Evolutionary conservation across 805 yeast species (phyloP).

Genomic region (Nakazawaea populi): DNA sequence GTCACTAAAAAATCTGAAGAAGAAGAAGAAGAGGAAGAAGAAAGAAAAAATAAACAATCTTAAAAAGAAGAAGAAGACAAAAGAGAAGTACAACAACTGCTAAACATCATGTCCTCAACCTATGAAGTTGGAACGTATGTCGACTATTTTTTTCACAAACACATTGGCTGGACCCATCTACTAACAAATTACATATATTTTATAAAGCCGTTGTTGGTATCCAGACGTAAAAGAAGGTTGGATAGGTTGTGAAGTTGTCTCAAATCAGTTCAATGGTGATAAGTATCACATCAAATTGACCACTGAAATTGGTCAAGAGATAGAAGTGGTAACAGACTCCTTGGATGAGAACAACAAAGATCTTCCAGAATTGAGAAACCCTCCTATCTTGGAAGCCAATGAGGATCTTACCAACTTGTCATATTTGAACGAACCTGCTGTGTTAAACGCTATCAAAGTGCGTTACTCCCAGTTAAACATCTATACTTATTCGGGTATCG

Average conservation of each 20-base stretch:
- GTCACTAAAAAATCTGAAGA: too few relatives aligned
- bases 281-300: slow-evolving; percentile 46
- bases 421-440: slow-evolving; percentile 94
- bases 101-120: slow-evolving; percentile 27
- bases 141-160: background rate
- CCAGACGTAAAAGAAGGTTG: slow-evolving; percentile 72
- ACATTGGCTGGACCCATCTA: too few relatives aligned
- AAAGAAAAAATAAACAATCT: slow-evolving; percentile 15
- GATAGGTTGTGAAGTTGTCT: slow-evolving; percentile 61
- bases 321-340: slow-evolving; percentile 41
- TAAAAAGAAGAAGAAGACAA: slow-evolving; percentile 14
- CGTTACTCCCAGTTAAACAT: slow-evolving; percentile 87
- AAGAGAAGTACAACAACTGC: background rate
- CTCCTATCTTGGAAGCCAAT: slow-evolving; percentile 86
- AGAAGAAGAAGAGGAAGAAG: slow-evolving; percentile 2
- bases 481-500: slow-evolving; percentile 95
- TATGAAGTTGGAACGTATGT: slow-evolving; percentile 53
- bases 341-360: slow-evolving; percentile 48
- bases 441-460: slow-evolving; percentile 84
- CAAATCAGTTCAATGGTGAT: slow-evolving; percentile 32
- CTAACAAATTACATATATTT: background rate
- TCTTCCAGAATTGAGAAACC: slow-evolving; percentile 82
- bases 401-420: slow-evolving; percentile 92
- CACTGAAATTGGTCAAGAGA: slow-evolving; percentile 43
- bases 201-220: slow-evolving; percentile 70